Conservation (phyloP, 148 eudicot genomes). For the Vaccinium corymbosum region DNA sequence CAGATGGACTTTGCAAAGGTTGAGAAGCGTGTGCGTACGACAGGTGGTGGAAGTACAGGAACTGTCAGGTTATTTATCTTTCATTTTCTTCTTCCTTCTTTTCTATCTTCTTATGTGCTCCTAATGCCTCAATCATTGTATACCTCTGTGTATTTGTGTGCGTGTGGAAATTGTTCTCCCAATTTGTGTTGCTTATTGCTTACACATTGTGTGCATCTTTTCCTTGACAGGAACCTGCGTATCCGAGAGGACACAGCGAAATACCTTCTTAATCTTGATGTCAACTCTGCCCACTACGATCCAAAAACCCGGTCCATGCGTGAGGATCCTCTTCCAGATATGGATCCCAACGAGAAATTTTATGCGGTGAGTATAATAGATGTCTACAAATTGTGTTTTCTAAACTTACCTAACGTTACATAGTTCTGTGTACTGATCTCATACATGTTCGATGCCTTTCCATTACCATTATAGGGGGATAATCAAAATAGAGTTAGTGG, state of each 20-base stretch:
- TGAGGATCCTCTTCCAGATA: constrained; percentile 96
- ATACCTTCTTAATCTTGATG: constrained; percentile 86
- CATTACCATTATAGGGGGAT: constrained; percentile 52
- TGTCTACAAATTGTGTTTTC: background rate
- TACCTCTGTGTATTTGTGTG: background rate
- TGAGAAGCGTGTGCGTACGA: constrained; percentile 98
- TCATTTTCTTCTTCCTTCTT: background rate
- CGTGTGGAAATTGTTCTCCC: constrained; percentile 6
- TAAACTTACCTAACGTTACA: background rate
- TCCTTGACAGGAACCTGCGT: constrained; percentile 64
- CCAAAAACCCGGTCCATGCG: constrained; percentile 97
- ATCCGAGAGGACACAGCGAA: constrained; percentile 95
- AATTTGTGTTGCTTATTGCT: background rate
- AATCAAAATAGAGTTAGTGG: constrained; percentile 85
- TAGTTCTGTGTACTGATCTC: constrained; percentile 6
- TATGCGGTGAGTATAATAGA: constrained; percentile 48
- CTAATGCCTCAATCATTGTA: background rate
- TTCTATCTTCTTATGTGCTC: background rate
- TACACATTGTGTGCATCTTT: background rate
- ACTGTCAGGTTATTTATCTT: constrained; percentile 62
- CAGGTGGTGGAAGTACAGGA: constrained; percentile 98
- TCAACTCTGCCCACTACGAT: constrained; percentile 83
- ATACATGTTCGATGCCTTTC: background rate
- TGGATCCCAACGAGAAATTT: constrained; percentile 86
- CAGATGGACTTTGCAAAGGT: constrained; percentile 98